Conservation (phyloP, 192 early-diverging fungal genomes). For the Geosiphon pyriformis region DNA sequence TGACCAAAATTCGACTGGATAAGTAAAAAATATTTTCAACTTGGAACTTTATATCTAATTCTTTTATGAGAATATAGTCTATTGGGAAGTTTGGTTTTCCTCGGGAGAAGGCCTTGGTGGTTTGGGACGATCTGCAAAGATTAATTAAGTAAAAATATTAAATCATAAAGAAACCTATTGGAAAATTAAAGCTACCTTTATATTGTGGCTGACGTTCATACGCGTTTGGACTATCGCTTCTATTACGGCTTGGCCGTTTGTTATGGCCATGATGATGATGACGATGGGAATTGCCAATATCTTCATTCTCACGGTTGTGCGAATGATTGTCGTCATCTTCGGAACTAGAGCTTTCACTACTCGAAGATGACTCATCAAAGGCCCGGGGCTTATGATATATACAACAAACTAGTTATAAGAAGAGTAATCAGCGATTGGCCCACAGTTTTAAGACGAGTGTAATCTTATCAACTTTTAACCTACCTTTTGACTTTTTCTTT, state of each 20-base stretch:
- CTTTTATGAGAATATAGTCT: no score
- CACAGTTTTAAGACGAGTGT: neutral
- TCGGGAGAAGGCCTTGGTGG: no score
- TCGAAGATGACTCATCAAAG: conserved; percentile 39
- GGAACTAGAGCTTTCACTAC: conserved; percentile 22
- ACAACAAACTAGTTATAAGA: conserved; percentile 51
- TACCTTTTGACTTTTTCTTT: conserved; percentile 61
- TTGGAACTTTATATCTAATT: no score
- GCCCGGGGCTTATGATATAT: conserved; percentile 54
- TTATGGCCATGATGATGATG: conserved; percentile 23
- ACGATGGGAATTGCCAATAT: neutral
- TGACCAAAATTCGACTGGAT: no score
- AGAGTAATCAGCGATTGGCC: conserved; percentile 3
- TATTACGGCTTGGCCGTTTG: conserved; percentile 6
- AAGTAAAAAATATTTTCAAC: no score
- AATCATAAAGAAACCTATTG: neutral
- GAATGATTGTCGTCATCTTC: conserved; percentile 2
- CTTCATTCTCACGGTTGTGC: conserved; percentile 1
- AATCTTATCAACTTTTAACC: neutral
- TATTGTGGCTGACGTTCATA: conserved; percentile 39
- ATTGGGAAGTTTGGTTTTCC: no score
- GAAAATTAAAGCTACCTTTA: conserved; percentile 27
- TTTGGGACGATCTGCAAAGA: neutral
- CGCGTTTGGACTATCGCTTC: conserved; percentile 32
- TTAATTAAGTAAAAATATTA: neutral